Conservation (phyloP, 768 basidiomycete genomes). For the Saitozyma podzolica region DNA sequence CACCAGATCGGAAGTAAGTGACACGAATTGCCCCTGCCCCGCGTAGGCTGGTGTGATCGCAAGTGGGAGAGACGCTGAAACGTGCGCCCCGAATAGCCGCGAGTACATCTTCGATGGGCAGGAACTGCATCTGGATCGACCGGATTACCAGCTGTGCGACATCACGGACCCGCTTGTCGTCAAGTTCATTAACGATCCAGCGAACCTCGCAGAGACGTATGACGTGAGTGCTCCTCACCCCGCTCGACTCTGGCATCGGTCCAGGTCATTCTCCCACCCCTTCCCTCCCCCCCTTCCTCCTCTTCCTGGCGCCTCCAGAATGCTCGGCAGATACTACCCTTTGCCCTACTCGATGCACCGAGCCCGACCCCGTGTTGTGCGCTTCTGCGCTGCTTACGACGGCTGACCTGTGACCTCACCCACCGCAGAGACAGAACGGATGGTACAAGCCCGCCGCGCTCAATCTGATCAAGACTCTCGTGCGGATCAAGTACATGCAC, state of each 20-base stretch:
- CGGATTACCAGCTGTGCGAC: constrained; percentile 92
- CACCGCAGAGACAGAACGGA: constrained; percentile 54
- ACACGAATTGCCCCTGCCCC: too few species aligned
- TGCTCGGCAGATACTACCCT: too few species aligned
- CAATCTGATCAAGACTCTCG: constrained; percentile 78
- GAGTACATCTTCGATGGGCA: constrained; percentile 89
- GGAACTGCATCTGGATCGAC: constrained; percentile 75
- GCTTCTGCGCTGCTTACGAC: too few species aligned
- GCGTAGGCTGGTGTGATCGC: neutral
- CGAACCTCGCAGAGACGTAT: constrained; percentile 69
- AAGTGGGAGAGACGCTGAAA: constrained; percentile 42
- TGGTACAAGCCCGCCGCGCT: constrained; percentile 80
- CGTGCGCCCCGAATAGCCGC: constrained; percentile 4
- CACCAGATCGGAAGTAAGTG: constrained; percentile 31
- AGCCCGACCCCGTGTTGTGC: too few species aligned
- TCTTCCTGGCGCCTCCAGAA: too few species aligned
- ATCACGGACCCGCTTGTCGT: constrained; percentile 81
- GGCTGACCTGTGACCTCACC: too few species aligned
- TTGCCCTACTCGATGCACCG: too few species aligned
- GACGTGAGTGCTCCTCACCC: constrained; percentile 60
- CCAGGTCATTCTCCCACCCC: neutral
- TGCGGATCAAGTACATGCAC: constrained; percentile 76
- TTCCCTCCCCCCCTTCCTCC: neutral
- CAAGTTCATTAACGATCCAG: constrained; percentile 72
- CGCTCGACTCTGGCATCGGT: neutral